These are phyloP conservation scores for Erythrophleum fordii DNA, from an alignment of 306 rosid species.

Conservation along the genomic window DNA sequence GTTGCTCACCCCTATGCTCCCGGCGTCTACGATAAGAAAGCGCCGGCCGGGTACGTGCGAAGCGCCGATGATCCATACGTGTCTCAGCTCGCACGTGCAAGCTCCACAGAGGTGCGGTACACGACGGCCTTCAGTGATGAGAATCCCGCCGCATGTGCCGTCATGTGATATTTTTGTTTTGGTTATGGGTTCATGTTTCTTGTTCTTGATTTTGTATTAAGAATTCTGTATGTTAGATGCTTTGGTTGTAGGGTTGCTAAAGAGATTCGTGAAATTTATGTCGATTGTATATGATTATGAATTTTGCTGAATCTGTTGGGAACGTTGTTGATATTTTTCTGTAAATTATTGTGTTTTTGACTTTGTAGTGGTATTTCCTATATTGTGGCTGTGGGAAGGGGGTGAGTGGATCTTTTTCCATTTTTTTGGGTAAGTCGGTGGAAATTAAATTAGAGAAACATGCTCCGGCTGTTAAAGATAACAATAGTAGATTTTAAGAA, in stretches of 20 bases:
- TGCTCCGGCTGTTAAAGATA: too few relatives aligned
- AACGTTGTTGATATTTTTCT: background rate
- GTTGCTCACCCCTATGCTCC: slow-evolving; percentile 79
- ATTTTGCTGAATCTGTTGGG: background rate
- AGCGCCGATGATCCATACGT: slow-evolving; percentile 42
- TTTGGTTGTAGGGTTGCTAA: background rate
- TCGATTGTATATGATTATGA: background rate
- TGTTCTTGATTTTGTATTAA: background rate
- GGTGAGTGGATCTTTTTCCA: too few relatives aligned
- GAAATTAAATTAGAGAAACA: too few relatives aligned
- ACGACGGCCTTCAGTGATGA: slow-evolving; percentile 92
- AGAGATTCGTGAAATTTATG: background rate
- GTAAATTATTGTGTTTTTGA: background rate
- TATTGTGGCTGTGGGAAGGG: background rate
- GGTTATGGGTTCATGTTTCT: background rate
- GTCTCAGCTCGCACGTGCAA: slow-evolving; percentile 70
- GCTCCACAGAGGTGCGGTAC: slow-evolving; percentile 78
- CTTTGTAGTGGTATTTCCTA: background rate
- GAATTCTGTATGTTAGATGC: background rate
- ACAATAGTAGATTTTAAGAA: too few relatives aligned
- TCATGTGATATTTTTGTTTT: slow-evolving; percentile 52
- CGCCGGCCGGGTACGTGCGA: slow-evolving; percentile 84
- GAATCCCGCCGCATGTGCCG: slow-evolving; percentile 65
- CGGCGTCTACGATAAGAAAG: slow-evolving; percentile 78
- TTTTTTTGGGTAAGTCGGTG: too few relatives aligned